Conservation (phyloP, 1,284 basidiomycete genomes). For the Malassezia furfur region DNA sequence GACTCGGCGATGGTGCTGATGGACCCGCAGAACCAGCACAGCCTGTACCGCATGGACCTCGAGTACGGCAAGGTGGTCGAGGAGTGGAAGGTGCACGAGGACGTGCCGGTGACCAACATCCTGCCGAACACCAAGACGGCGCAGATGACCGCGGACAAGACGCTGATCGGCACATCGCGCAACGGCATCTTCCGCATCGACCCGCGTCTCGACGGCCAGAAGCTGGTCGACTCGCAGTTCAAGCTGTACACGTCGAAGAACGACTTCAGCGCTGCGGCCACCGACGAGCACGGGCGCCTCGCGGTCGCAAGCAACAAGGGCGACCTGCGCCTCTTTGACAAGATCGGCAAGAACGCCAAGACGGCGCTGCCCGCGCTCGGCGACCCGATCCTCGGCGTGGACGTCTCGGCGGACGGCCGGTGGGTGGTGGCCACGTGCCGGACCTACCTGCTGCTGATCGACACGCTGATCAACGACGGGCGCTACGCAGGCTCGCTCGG, state of each 20-base stretch:
- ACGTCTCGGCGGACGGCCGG: conserved; percentile 85
- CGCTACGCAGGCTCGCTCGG: conserved; percentile 75
- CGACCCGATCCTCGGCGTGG: conserved; percentile 87
- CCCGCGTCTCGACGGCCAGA: conserved; percentile 76
- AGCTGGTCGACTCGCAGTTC: conserved; percentile 87
- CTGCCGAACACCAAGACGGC: conserved; percentile 90
- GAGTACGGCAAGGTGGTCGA: conserved; percentile 94
- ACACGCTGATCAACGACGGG: conserved; percentile 86
- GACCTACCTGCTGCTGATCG: conserved; percentile 86
- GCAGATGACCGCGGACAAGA: conserved; percentile 83
- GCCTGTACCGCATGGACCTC: conserved; percentile 84
- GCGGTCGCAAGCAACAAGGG: conserved; percentile 94
- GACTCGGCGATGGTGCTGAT: conserved; percentile 90
- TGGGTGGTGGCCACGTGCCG: conserved; percentile 94
- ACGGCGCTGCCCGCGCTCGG: conserved; percentile 92
- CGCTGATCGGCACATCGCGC: conserved; percentile 80
- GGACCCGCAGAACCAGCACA: conserved; percentile 72
- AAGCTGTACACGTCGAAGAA: conserved; percentile 95
- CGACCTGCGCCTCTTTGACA: conserved; percentile 88
- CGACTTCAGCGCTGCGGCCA: conserved; percentile 85
- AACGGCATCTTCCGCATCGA: conserved; percentile 96
- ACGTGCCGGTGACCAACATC: conserved; percentile 75
- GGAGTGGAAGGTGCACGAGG: conserved; percentile 92
- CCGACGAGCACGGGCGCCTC: conserved; percentile 74
- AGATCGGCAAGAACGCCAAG: conserved; percentile 97